phyloP scores from a whole-genome alignment of 148 eudicot species.

The Chenopodium berlandieri region DNA sequence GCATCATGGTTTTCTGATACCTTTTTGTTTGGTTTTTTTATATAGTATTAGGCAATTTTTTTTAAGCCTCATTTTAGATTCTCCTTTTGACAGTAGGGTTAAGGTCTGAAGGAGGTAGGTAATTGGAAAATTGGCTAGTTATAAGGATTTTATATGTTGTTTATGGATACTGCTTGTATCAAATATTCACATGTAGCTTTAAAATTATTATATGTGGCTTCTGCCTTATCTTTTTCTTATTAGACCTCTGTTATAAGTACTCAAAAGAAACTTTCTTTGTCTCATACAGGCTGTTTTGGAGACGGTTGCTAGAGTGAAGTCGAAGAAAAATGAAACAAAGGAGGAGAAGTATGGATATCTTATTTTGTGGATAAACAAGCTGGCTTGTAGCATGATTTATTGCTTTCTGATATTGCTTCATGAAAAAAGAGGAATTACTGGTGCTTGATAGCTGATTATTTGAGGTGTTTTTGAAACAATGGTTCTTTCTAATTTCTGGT shows the following conservation, averaged over 20 bases:
- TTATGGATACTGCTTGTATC: background rate
- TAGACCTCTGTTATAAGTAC: conserved; percentile 1
- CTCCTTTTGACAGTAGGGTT: background rate
- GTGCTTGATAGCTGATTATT: conserved; percentile 1
- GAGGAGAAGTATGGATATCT: conserved; percentile 80
- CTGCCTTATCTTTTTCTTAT: background rate
- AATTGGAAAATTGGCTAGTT: background rate
- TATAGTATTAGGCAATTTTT: background rate
- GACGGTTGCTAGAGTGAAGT: conserved; percentile 96
- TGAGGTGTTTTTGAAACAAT: background rate
- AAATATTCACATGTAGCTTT: conserved; percentile 5
- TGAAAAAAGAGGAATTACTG: background rate
- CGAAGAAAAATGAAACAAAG: conserved; percentile 95
- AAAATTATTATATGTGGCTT: background rate
- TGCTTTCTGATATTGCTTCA: background rate
- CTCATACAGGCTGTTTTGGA: conserved; percentile 84
- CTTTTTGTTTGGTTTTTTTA: background rate
- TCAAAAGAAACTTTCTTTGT: conserved; percentile 12
- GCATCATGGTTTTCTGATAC: background rate
- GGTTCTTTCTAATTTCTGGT: background rate
- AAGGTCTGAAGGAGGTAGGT: background rate
- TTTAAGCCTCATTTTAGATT: background rate
- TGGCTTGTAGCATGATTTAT: conserved; percentile 2
- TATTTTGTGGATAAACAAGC: conserved; percentile 10
- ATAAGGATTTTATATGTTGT: background rate